These are phyloP conservation scores for Ceratobasidium papillatum DNA, from an alignment of 1,284 basidiomycete species.

Conservation along the genomic window DNA sequence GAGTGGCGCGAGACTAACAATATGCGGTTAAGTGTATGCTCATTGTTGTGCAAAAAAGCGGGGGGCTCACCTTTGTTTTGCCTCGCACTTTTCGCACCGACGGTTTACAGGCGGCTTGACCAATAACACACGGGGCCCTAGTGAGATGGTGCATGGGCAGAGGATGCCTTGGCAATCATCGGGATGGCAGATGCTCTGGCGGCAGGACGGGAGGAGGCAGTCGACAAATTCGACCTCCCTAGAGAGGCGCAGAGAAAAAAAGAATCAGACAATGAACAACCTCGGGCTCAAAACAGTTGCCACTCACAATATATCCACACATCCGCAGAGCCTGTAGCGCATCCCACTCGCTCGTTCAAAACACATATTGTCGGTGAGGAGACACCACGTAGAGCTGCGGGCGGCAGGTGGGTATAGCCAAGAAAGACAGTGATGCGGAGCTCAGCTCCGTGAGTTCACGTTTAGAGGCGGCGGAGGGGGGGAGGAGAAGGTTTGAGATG, in stretches of 20 bases:
- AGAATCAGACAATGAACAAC: slow-evolving; percentile 10
- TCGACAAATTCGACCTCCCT: slow-evolving; percentile 39
- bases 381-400: slow-evolving; percentile 39
- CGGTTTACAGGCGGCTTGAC: slow-evolving; percentile 38
- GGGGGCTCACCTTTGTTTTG: slow-evolving; percentile 29
- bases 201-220: slow-evolving; percentile 38
- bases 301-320: slow-evolving; percentile 36
- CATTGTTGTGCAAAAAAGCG: background rate
- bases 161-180: slow-evolving; percentile 38
- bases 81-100: slow-evolving; percentile 36
- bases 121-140: slow-evolving; percentile 32
- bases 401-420: slow-evolving; percentile 23
- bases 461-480: background rate
- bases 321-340: slow-evolving; percentile 33
- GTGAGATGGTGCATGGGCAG: slow-evolving; percentile 29
- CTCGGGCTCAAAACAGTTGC: background rate
- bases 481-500: slow-evolving; percentile 13
- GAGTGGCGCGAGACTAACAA: slow-evolving; percentile 22
- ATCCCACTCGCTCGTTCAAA: slow-evolving; percentile 39
- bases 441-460: slow-evolving; percentile 29
- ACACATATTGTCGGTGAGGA: slow-evolving; percentile 40
- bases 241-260: background rate
- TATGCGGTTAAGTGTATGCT: slow-evolving; percentile 10
- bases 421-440: slow-evolving; percentile 37
- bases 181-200: slow-evolving; percentile 40